Percentiles rank a stretch among this genome's conserved stretches.
These are phyloP conservation scores for Trametes cingulata DNA, from an alignment of 768 basidiomycete genomes.

Conservation along the genomic window DNA sequence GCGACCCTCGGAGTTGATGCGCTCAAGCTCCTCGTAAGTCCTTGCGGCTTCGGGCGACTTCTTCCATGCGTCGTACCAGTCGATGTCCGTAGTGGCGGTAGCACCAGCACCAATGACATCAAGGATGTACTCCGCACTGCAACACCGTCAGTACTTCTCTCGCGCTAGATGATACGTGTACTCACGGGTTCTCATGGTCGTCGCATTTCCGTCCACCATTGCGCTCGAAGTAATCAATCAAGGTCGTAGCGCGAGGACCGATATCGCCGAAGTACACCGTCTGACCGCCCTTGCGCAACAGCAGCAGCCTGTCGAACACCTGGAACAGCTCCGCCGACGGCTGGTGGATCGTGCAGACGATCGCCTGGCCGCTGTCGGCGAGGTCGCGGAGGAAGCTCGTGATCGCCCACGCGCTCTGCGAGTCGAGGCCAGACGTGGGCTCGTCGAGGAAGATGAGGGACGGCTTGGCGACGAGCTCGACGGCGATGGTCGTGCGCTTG, in stretches of 20 bases:
- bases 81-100: conserved; percentile 40
- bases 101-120: conserved; percentile 60
- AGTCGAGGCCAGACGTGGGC: conserved; percentile 84
- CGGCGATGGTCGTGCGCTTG: conserved; percentile 85
- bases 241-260: conserved; percentile 56
- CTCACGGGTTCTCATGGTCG: conserved; percentile 66
- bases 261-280: conserved; percentile 70
- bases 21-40: conserved; percentile 44
- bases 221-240: conserved; percentile 77
- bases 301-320: conserved; percentile 76
- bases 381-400: conserved; percentile 72
- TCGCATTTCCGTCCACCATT: conserved; percentile 67
- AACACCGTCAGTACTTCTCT: neutral
- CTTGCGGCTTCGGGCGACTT: conserved; percentile 41
- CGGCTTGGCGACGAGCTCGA: conserved; percentile 89
- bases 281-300: conserved; percentile 76
- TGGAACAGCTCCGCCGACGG: conserved; percentile 86
- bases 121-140: conserved; percentile 49
- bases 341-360: conserved; percentile 81
- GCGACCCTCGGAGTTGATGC: conserved; percentile 42
- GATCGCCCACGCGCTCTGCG: conserved; percentile 86
- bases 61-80: conserved; percentile 56
- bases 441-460: conserved; percentile 83
- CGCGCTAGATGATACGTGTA: neutral
- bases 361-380: conserved; percentile 81